Percentiles rank a stretch among this genome's conserved stretches.
phyloP scores from a whole-genome alignment of 2,329 filamentous ascomycete species.

The Beauveria medogensis region DNA sequence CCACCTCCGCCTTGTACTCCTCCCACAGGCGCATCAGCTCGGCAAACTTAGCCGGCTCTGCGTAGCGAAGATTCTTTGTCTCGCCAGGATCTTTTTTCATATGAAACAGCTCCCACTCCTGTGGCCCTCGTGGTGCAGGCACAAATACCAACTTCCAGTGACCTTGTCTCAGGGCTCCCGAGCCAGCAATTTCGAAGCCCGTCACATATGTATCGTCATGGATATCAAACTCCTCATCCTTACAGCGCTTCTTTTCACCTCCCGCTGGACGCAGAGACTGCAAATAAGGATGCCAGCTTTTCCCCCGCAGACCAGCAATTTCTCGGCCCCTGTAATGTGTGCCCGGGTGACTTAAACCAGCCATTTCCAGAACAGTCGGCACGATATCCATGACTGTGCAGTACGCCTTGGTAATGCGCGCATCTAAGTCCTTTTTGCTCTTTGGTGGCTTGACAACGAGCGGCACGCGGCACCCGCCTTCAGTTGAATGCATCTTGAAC shows the following conservation, averaged over 20 bases:
- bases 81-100: conserved; percentile 22
- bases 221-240: conserved; percentile 14
- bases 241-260: neutral
- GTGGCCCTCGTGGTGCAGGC: conserved; percentile 18
- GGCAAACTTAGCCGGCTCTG: conserved; percentile 19
- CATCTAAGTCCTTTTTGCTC: neutral
- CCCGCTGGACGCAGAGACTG: neutral
- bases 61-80: conserved; percentile 18
- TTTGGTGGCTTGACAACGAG: conserved; percentile 31
- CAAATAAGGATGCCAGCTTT: conserved; percentile 13
- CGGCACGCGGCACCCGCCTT: conserved; percentile 44
- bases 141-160: conserved; percentile 26
- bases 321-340: conserved; percentile 32
- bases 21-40: conserved; percentile 22
- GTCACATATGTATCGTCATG: conserved; percentile 30
- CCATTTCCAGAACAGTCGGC: conserved; percentile 35
- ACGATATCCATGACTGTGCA: conserved; percentile 37
- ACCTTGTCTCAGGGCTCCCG: conserved; percentile 26
- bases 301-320: conserved; percentile 43
- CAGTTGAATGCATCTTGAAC: conserved; percentile 34
- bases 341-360: conserved; percentile 29
- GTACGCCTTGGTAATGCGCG: conserved; percentile 7
- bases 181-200: conserved; percentile 18
- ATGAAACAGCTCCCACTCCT: conserved; percentile 24
- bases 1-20: conserved; percentile 23